Conservation (phyloP, 2,329 filamentous ascomycete genomes). For the Hypoxylon sp. region DNA sequence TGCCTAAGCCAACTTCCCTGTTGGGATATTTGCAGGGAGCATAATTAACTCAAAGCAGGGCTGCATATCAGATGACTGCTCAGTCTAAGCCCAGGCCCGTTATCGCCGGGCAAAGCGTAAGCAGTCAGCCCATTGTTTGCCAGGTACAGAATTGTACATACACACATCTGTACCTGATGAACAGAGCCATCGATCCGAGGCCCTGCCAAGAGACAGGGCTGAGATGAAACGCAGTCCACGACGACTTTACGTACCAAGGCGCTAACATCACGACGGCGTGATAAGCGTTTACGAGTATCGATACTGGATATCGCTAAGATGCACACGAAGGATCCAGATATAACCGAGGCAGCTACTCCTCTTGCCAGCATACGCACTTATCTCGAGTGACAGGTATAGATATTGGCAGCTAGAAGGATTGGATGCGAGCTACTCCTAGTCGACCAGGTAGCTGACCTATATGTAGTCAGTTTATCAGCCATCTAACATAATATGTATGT, state of each 20-base stretch:
- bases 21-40: constrained; percentile 34
- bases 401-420: constrained; percentile 6
- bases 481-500: constrained; percentile 9
- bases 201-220: constrained; percentile 41
- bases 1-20: constrained; percentile 27
- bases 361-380: background rate
- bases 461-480: background rate
- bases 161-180: constrained; percentile 20
- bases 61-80: constrained; percentile 41
- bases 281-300: constrained; percentile 1
- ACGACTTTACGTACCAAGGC: constrained; percentile 13
- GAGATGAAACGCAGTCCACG: constrained; percentile 33
- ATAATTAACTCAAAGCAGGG: constrained; percentile 40
- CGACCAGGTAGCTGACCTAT: background rate
- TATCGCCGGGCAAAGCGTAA: constrained; percentile 39
- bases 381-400: constrained; percentile 1
- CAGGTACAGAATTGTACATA: constrained; percentile 19
- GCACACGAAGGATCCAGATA: background rate
- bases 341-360: constrained; percentile 8
- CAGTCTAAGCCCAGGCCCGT: constrained; percentile 26
- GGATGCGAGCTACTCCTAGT: constrained; percentile 9
- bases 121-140: constrained; percentile 29
- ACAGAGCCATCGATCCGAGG: constrained; percentile 17
- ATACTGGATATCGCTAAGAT: background rate
- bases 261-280: constrained; percentile 9